A percentile compares a stretch with the other conserved stretches of the same genome.
These are phyloP conservation scores for Malus orientalis DNA, from an alignment of 306 rosid genomes.

Conservation along the genomic window DNA sequence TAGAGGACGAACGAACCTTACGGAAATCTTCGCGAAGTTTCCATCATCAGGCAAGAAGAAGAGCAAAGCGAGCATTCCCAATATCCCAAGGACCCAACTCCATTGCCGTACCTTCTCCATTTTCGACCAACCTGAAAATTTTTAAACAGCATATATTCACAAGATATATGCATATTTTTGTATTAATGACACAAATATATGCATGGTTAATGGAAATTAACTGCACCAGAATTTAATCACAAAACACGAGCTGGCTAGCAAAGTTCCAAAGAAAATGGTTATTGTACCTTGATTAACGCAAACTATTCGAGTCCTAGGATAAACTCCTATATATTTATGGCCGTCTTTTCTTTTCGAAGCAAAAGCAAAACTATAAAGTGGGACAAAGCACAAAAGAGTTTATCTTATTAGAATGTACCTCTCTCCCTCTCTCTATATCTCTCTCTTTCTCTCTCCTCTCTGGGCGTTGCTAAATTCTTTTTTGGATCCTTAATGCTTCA, in stretches of 20 bases:
- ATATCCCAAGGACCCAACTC: constrained; percentile 13
- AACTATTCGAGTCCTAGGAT: background rate
- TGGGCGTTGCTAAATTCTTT: background rate
- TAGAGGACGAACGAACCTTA: constrained; percentile 26
- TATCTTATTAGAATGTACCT: background rate
- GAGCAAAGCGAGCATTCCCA: background rate
- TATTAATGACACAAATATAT: background rate
- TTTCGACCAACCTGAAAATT: background rate
- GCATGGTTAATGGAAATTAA: background rate
- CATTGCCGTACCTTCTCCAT: constrained; percentile 16
- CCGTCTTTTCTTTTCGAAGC: background rate
- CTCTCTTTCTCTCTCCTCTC: background rate
- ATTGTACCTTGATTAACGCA: background rate
- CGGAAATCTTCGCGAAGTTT: background rate
- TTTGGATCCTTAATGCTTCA: background rate
- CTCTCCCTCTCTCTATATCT: background rate
- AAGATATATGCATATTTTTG: background rate
- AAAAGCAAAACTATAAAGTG: background rate
- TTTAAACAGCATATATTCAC: background rate
- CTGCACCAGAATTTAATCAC: background rate
- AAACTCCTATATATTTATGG: background rate
- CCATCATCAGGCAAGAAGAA: background rate
- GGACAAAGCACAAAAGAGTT: background rate
- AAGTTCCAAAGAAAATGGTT: background rate
- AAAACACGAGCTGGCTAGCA: background rate